These are phyloP conservation scores for Wickerhamomyces sp. DNA, from an alignment of 1,139 yeast species.

Conservation along the genomic window DNA sequence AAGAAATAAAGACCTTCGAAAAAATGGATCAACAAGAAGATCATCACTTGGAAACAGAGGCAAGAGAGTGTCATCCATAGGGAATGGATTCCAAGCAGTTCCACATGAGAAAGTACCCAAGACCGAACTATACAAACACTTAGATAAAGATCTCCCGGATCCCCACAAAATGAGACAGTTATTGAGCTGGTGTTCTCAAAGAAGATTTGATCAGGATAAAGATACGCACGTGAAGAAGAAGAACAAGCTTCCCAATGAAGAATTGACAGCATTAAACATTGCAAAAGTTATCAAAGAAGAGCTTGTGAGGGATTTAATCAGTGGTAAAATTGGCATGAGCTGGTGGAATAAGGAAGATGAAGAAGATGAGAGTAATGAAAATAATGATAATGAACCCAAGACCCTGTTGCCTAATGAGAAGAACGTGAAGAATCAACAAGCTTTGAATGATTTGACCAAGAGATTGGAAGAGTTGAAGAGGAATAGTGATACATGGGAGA, in stretches of 20 bases:
- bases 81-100: conserved; percentile 64
- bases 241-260: conserved; percentile 26
- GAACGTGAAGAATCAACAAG: conserved; percentile 44
- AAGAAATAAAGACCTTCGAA: conserved; percentile 31
- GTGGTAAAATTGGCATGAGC: conserved; percentile 56
- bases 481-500: conserved; percentile 48
- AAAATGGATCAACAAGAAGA: conserved; percentile 30
- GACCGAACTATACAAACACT: conserved; percentile 53
- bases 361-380: conserved; percentile 19
- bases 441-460: conserved; percentile 39
- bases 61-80: conserved; percentile 67
- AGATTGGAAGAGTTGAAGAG: conserved; percentile 39
- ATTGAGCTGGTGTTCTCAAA: conserved; percentile 62
- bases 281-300: conserved; percentile 68
- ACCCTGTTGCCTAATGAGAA: conserved; percentile 49
- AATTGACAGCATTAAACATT: conserved; percentile 40
- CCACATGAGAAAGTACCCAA: conserved; percentile 63
- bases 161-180: conserved; percentile 71
- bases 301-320: conserved; percentile 49
- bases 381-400: conserved; percentile 10
- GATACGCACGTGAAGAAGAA: conserved; percentile 23
- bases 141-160: conserved; percentile 60
- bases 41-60: conserved; percentile 56
- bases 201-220: conserved; percentile 37
- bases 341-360: conserved; percentile 52